Base-by-base conservation (phyloP, 2,329 filamentous ascomycete species). In the Pezicula rhizophila region DNA sequence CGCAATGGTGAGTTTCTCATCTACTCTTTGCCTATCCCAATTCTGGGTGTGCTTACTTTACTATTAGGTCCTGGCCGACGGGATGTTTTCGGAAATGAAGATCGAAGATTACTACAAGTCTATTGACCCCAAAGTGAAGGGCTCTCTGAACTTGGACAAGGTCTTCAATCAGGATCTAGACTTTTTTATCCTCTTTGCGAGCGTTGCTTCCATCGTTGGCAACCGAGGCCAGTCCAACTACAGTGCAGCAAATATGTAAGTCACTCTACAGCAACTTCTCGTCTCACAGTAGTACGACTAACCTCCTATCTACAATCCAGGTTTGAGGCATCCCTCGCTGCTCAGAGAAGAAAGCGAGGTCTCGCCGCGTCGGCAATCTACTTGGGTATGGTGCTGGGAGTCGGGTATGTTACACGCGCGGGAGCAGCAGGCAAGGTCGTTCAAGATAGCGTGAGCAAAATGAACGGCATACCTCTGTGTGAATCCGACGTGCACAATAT, bases 401-500 rank as follows among this genome's bases (percentile, higher is more conserved):
- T 42, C 28, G 39, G 46, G 14, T 44, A 76, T 76, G 68, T 79
- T 10, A 70, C 72, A 1, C n/a, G n/a, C n/a, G n/a, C n/a, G n/a
- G n/a, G n/a, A n/a, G 67, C 26, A 28, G 15, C 23, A 14, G 18
- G 12, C 20, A 15, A 47, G 12, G n/a, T 5, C 10, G 11, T 12
- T 15, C 10, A 31, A 23, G 26, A 45, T 35, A 14, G 15, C 11
- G 15, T 43, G 23, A 14, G 26, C 12, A 20, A 31, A 11, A 35
- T 11, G 14, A 23, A 37, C 25, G 28, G 20, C 17, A 35, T 43
- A n/a, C n/a, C 35, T n/a, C 20, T 49, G 12, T 49, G 42, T 2
- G 70, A 72, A 51, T 49, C 53, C 7, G 70, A 73, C 20, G 57
- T 72, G 7, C 68, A 71, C 47, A 59, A 68, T 8, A 48, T 67